Evolutionary conservation across 306 rosid species (phyloP).

Genomic region (Vigna trinervia): DNA sequence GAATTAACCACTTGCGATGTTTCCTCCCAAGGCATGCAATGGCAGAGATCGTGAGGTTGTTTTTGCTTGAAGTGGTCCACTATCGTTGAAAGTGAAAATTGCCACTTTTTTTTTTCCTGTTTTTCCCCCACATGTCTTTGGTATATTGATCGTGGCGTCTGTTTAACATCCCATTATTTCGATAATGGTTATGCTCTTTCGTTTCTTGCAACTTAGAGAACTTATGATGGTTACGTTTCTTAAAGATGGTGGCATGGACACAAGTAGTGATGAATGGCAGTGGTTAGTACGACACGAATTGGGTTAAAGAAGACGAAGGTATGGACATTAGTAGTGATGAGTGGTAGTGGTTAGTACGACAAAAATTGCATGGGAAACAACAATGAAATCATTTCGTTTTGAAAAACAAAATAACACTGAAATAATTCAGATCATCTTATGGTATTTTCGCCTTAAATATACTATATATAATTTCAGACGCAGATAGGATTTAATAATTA

Average conservation of each 20-base stretch:
- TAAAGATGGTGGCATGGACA: constrained; percentile 21
- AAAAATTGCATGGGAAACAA: constrained; percentile 46
- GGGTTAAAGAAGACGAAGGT: constrained; percentile 38
- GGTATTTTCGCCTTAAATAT: not conserved
- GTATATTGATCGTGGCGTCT: constrained; percentile 3
- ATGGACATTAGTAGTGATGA: constrained; percentile 35
- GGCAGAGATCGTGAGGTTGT: constrained; percentile 25
- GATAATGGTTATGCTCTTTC: not conserved
- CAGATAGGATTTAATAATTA: constrained; percentile 11
- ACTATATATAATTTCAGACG: constrained; percentile 1
- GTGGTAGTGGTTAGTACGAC: constrained; percentile 49
- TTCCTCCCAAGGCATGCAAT: constrained; percentile 23
- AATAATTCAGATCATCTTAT: constrained; percentile 26
- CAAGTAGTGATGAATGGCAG: constrained; percentile 40
- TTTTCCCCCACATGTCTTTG: not conserved
- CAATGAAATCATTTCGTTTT: constrained; percentile 46
- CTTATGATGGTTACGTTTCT: constrained; percentile 31
- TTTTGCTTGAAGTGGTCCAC: constrained; percentile 26
- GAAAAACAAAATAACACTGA: not conserved
- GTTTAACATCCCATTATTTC: constrained; percentile 27
- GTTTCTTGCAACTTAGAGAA: constrained; percentile 35
- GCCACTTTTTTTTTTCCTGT: not conserved
- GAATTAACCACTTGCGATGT: constrained; percentile 36
- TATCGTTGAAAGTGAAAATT: constrained; percentile 20
- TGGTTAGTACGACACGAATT: constrained; percentile 45